These are phyloP conservation scores for Ophiostoma sp. DNA, from an alignment of 2,329 filamentous ascomycete genomes.

Conservation along the genomic window DNA sequence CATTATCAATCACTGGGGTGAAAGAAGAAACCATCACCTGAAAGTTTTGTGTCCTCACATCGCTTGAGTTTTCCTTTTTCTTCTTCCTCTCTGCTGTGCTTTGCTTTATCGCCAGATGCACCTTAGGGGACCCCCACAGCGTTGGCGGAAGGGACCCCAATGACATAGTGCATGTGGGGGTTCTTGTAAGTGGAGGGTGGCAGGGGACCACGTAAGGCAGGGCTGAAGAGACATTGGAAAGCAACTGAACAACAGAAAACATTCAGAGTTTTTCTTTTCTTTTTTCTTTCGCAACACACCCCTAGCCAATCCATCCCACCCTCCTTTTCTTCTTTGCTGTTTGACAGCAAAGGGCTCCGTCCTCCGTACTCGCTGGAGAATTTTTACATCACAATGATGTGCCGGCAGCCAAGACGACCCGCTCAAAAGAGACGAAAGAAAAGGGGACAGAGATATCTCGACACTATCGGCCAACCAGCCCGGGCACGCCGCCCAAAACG, in stretches of 20 bases:
- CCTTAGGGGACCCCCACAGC: not conserved
- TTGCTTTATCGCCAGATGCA: conserved; percentile 11
- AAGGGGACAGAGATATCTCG: not conserved
- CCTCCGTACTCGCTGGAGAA: not conserved
- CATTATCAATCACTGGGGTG: not conserved
- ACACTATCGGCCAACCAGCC: not conserved
- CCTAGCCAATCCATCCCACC: not conserved
- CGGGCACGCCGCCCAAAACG: conserved; percentile 8
- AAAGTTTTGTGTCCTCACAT: not conserved
- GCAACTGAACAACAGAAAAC: not conserved
- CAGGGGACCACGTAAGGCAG: conserved; percentile 4
- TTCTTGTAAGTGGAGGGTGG: conserved; percentile 3
- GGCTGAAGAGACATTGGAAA: conserved; percentile 5
- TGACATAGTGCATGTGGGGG: conserved; percentile 10
- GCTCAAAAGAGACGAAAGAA: not conserved
- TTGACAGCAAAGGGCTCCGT: not conserved
- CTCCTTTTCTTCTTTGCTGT: not conserved
- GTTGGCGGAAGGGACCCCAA: not conserved
- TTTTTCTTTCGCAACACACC: not conserved
- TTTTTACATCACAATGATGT: not conserved
- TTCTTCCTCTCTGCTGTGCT: not conserved
- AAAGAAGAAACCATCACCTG: conserved; percentile 17
- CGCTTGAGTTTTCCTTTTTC: not conserved
- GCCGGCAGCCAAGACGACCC: conserved; percentile 1
- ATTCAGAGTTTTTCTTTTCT: not conserved